Base-by-base conservation (phyloP, 768 basidiomycete species). In the Termitomyces sp. region DNA sequence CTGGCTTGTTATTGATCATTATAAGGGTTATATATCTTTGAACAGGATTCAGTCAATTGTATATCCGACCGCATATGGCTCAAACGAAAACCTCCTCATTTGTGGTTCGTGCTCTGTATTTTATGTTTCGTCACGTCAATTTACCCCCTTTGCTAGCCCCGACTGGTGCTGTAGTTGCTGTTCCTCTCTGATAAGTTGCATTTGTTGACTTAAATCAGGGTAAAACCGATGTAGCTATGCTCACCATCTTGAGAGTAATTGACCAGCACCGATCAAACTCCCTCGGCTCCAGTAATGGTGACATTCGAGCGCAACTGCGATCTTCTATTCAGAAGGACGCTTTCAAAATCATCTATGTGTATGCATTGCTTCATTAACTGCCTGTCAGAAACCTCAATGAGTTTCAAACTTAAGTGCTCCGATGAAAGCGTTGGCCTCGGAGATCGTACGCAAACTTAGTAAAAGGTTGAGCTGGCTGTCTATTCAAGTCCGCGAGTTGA, bases 301-400 rank as follows among this genome's bases (percentile, higher is more conserved):
- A 58, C 22, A 48, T 45, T 9, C 70, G 65, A 51, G 67, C 53
- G 43, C 64, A 70, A 32, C 62, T 83, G 7, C 70, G 72, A 10
- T 66, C 77, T 2, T 75, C 80, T 5, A 88, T 96, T 53, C 67
- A 83, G 56, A 76, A 78, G 30, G 78, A 90, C 58, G 71, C 83
- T 1, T 98, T 97, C 77, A 98, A 99, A 70, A 86, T 99, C 58
- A 94, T 99, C 45, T 99, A 99, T 62, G 97, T 99, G 90, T 90
- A 65, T 65, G 83, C 65, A 3, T 11, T 44, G 38, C 42, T 53
- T 15, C 17, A 1, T 15, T 2, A 17, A 17, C 38, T 22, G 35
- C 40, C 28, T 14, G 34, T 38, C 8, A 47, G 15, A 19, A 50
- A 40, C 17, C 51, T 26, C 52, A 21, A 28, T 44, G 19, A 45